Evolutionary conservation across 1,284 basidiomycete genomes (phyloP).

Genomic region (Ceratobasidium sp.): DNA sequence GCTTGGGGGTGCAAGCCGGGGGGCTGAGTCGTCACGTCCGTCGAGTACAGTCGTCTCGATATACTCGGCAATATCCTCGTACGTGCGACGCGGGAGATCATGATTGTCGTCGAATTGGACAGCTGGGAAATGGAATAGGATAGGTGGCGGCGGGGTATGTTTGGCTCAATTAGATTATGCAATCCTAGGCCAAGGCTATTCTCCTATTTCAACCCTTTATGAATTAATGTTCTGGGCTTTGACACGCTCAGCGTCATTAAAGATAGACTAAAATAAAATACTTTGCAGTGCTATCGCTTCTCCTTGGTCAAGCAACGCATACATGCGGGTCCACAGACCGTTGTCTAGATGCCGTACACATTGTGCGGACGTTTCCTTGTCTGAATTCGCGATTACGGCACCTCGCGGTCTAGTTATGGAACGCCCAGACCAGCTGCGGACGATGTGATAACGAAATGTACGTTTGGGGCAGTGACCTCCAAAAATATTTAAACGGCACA

Average conservation of each 20-base stretch:
- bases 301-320: neutral
- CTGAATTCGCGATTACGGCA: conserved; percentile 8
- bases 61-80: neutral
- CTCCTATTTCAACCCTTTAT: neutral
- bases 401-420: conserved; percentile 4
- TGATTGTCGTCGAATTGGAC: conserved; percentile 23
- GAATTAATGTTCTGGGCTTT: neutral
- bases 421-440: conserved; percentile 6
- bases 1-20: conserved; percentile 59
- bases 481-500: neutral
- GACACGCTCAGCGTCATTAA: neutral
- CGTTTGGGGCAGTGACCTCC: neutral
- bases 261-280: neutral
- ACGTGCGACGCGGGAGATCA: conserved; percentile 26
- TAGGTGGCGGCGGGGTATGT: conserved; percentile 25
- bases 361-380: neutral
- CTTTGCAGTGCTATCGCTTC: too few species aligned
- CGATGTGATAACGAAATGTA: conserved; percentile 1
- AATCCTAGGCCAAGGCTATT: neutral
- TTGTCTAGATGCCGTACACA: conserved; percentile 7
- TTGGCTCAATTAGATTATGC: conserved; percentile 8
- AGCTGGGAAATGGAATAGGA: conserved; percentile 20
- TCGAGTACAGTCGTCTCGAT: conserved; percentile 12
- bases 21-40: conserved; percentile 4
- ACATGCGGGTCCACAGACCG: neutral